Evolutionary conservation across 2,329 filamentous ascomycete species (phyloP), one percentile per base, ranked within the genome.

Genomic region (Clonostachys rhizophaga): DNA sequence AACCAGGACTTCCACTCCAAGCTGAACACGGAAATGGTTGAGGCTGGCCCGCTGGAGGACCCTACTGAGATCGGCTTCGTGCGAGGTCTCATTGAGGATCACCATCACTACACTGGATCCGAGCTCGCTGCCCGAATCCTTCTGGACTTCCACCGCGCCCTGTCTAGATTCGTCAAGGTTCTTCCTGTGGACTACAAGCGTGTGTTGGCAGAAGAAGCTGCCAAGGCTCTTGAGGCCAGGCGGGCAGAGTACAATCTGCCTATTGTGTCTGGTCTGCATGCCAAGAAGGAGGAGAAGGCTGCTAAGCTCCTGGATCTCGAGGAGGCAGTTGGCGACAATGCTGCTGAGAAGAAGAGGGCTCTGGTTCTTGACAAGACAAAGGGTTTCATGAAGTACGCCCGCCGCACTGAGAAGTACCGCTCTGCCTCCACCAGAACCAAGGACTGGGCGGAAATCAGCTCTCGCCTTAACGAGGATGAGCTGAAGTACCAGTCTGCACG

Each of bases 21-120:
- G 79, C 86, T 96, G 71, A 97, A 97, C 72, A 87, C 84, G 61
- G 92, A 97, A 74, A 96, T 97, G 92, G 92, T 97, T 56, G 91
- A 96, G 70, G 84, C 92, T 24, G 87, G 87, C 43, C 79, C 81
- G 9, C 74, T 97, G 41, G 88, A 92, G 52, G 91, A 96, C 50
- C 89, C 89, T 24, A 72, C 84, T 49, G 92, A 97, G 67, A 89
- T 96, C 60, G 90, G 91, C 34, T 96, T 87, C 65, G 77, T 97
- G 33, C 89, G 91, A 55, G 88, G 91, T 52, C 78, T 96, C 55
- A 89, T 97, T 47, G 92, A 97, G 72, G 92, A 97, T 57, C 92
- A 97, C 62, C 91, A 96, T 69, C 92, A 96, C 69, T 96, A 96
- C 77, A 97, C 92, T 49, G 92, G 92, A 50, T 96, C 92, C 13